phyloP scores from a whole-genome alignment of 2,329 filamentous ascomycete species.

The Penicillium paneum region DNA sequence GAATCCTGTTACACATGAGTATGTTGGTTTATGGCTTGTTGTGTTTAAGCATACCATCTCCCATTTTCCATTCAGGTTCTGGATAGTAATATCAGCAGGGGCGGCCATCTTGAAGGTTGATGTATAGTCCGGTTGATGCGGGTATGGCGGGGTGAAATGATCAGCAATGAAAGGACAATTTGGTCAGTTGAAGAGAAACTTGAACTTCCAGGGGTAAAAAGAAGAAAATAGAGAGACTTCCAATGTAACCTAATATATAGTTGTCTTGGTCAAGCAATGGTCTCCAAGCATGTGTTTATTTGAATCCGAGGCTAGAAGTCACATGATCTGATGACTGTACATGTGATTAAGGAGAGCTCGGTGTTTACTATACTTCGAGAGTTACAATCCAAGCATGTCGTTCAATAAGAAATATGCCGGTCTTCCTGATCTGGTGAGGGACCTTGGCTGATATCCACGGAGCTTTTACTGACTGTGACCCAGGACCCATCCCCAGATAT shows the following conservation, averaged over 20 bases:
- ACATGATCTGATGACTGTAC: conserved; percentile 16
- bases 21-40: not conserved
- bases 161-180: not conserved
- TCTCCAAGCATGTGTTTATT: conserved; percentile 20
- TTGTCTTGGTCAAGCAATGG: not conserved
- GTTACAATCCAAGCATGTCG: conserved; percentile 53
- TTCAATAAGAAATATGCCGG: conserved; percentile 78
- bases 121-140: conserved; percentile 10
- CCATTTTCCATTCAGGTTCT: conserved; percentile 68
- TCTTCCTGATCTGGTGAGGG: conserved; percentile 69
- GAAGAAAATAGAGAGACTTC: not conserved
- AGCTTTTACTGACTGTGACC: not conserved
- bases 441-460: not conserved
- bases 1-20: conserved; percentile 60
- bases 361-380: conserved; percentile 10
- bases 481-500: conserved; percentile 91
- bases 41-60: conserved; percentile 56
- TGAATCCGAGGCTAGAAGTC: conserved; percentile 18
- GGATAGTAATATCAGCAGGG: conserved; percentile 63
- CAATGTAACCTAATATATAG: conserved; percentile 12
- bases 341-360: conserved; percentile 6
- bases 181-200: not conserved
- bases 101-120: conserved; percentile 62
- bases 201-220: not conserved
- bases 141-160: conserved; percentile 18